Evolutionary conservation across 108 stramenopile species (phyloP).

Genomic region (Conticribra guillardii): DNA sequence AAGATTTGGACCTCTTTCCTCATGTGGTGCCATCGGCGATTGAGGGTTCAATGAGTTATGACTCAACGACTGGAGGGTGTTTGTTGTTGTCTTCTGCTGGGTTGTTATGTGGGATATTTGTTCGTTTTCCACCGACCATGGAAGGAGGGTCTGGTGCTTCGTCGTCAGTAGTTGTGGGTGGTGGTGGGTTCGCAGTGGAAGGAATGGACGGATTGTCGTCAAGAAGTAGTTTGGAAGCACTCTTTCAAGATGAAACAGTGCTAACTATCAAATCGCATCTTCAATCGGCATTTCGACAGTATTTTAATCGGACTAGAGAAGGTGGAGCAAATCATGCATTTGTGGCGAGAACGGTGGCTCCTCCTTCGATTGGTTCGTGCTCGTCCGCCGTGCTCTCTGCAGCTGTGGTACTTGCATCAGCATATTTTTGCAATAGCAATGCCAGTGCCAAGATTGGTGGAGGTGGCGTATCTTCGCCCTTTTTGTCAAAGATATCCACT

Average conservation of each 20-base stretch:
- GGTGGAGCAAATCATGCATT: conserved; percentile 2
- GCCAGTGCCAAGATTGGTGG: conserved; percentile 3
- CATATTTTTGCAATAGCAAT: conserved; percentile 9
- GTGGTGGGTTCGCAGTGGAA: not conserved
- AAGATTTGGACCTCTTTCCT: conserved; percentile 31
- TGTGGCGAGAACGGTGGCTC: conserved; percentile 19
- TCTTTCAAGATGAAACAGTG: conserved; percentile 16
- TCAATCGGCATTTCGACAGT: conserved; percentile 38
- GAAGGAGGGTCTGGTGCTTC: not conserved
- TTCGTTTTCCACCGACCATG: conserved; percentile 21
- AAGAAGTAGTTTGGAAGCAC: conserved; percentile 1
- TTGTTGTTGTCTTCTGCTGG: conserved; percentile 33
- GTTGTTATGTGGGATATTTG: conserved; percentile 28
- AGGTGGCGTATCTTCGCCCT: conserved; percentile 1
- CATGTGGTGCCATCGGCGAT: conserved; percentile 21
- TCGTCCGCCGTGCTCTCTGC: conserved; percentile 32
- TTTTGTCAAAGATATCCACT: not conserved
- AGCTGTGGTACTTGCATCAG: conserved; percentile 36
- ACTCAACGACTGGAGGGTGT: conserved; percentile 38
- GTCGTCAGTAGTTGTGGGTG: too few relatives aligned
- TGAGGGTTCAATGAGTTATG: conserved; percentile 24
- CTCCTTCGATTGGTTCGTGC: conserved; percentile 34
- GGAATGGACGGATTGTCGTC: not conserved
- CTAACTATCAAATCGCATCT: conserved; percentile 38
- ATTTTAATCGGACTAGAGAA: conserved; percentile 7